Evolutionary conservation across 202 grass and related monocot species (phyloP).

Genomic region (Zizania palustris): DNA sequence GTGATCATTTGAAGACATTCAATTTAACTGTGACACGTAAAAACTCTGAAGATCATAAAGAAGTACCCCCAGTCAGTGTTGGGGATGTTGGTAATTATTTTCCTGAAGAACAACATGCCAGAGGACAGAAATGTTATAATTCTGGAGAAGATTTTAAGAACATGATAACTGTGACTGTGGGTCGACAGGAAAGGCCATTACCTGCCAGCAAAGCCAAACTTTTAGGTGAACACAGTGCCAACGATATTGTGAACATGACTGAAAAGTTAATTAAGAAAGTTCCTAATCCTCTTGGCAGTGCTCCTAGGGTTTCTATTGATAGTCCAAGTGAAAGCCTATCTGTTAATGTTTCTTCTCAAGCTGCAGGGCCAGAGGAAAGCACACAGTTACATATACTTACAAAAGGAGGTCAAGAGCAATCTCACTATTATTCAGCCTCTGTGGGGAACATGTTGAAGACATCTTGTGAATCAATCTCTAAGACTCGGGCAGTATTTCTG

Average conservation of each 20-base stretch:
- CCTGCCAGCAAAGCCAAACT: not conserved
- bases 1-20: slow-evolving; percentile 17
- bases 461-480: slow-evolving; percentile 38
- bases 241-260: not conserved
- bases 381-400: not conserved
- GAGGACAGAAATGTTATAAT: slow-evolving; percentile 16
- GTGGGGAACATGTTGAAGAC: slow-evolving; percentile 37
- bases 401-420: slow-evolving; percentile 44
- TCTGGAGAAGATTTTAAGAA: slow-evolving; percentile 34
- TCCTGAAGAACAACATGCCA: slow-evolving; percentile 19
- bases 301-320: slow-evolving; percentile 24
- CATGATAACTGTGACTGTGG: not conserved
- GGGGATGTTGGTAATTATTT: not conserved
- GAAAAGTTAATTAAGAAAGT: not conserved
- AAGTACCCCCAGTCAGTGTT: not conserved
- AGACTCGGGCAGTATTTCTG: slow-evolving; percentile 35
- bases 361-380: slow-evolving; percentile 16
- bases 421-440: slow-evolving; percentile 29
- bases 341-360: slow-evolving; percentile 32
- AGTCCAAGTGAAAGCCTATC: slow-evolving; percentile 25
- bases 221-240: too few relatives aligned
- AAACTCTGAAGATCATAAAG: slow-evolving; percentile 30
- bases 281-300: slow-evolving; percentile 9
- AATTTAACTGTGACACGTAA: slow-evolving; percentile 17
- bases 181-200: slow-evolving; percentile 16